Evolutionary conservation across 1,139 yeast genomes (phyloP).

Genomic region (Debaryomyces singareniensis): DNA sequence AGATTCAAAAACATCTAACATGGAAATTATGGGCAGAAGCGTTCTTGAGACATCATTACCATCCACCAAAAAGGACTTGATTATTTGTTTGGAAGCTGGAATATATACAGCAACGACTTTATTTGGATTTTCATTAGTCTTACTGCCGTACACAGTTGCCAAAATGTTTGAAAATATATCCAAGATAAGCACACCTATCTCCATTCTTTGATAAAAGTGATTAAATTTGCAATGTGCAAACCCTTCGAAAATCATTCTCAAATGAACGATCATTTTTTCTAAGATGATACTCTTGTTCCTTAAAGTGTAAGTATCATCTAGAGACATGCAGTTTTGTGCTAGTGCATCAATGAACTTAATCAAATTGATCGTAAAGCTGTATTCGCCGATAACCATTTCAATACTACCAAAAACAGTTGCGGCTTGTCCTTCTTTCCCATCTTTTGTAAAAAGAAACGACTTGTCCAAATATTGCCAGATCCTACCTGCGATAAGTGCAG

Average conservation of each 20-base stretch:
- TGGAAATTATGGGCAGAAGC: conserved; percentile 47
- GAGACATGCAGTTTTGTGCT: conserved; percentile 46
- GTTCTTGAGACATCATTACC: conserved; percentile 47
- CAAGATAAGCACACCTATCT: conserved; percentile 54
- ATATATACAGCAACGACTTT: conserved; percentile 48
- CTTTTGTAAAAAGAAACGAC: conserved; percentile 57
- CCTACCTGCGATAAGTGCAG: conserved; percentile 49
- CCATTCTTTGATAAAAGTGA: conserved; percentile 49
- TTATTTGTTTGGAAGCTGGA: conserved; percentile 42
- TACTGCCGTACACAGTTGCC: conserved; percentile 52
- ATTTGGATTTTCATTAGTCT: conserved; percentile 26
- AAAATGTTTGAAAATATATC: conserved; percentile 53
- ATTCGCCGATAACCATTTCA: conserved; percentile 67
- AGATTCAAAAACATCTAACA: conserved; percentile 43
- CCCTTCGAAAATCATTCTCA: conserved; percentile 66
- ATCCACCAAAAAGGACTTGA: conserved; percentile 52
- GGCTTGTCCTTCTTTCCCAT: conserved; percentile 67
- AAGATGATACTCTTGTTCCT: conserved; percentile 50
- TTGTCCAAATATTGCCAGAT: conserved; percentile 76
- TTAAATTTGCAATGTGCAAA: conserved; percentile 65
- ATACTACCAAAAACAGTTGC: conserved; percentile 61
- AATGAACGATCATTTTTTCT: conserved; percentile 48
- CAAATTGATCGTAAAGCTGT: conserved; percentile 54
- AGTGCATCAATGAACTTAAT: conserved; percentile 50
- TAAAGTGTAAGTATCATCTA: conserved; percentile 29